Evolutionary conservation across 2,329 filamentous ascomycete species (phyloP).

Genomic region (Colletotrichum magnum): DNA sequence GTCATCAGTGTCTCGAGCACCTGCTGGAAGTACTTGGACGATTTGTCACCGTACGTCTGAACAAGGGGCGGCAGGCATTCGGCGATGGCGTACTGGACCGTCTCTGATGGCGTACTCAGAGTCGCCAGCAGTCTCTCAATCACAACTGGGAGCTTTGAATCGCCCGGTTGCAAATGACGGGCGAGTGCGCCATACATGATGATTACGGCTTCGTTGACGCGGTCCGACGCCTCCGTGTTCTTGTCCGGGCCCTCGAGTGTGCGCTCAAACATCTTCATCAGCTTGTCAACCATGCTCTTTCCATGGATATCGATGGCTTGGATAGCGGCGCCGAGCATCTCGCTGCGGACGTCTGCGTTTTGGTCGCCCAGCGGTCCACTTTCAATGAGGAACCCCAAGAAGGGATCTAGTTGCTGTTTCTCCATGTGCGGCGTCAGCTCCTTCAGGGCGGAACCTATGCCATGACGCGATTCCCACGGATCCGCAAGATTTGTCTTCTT

Average conservation of each 20-base stretch:
- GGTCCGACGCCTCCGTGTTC: slow-evolving; percentile 84
- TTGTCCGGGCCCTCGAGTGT: slow-evolving; percentile 90
- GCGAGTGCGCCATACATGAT: slow-evolving; percentile 97
- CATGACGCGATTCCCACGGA: slow-evolving; percentile 92
- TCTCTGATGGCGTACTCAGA: slow-evolving; percentile 93
- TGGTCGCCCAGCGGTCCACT: slow-evolving; percentile 89
- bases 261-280: slow-evolving; percentile 93
- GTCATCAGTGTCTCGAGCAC: slow-evolving; percentile 86
- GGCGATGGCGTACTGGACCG: slow-evolving; percentile 95
- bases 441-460: slow-evolving; percentile 88
- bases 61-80: slow-evolving; percentile 95
- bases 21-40: slow-evolving; percentile 83
- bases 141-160: slow-evolving; percentile 88
- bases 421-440: slow-evolving; percentile 82
- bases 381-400: slow-evolving; percentile 89
- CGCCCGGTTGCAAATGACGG: slow-evolving; percentile 86
- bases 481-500: slow-evolving; percentile 89
- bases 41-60: slow-evolving; percentile 82
- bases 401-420: slow-evolving; percentile 77
- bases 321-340: slow-evolving; percentile 94
- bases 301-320: slow-evolving; percentile 86
- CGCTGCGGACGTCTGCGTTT: slow-evolving; percentile 81
- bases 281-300: slow-evolving; percentile 83
- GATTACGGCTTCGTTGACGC: slow-evolving; percentile 96
- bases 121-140: slow-evolving; percentile 89